Evolutionary conservation across 2,329 filamentous ascomycete species (phyloP).

Genomic region (Clonostachys chloroleuca): DNA sequence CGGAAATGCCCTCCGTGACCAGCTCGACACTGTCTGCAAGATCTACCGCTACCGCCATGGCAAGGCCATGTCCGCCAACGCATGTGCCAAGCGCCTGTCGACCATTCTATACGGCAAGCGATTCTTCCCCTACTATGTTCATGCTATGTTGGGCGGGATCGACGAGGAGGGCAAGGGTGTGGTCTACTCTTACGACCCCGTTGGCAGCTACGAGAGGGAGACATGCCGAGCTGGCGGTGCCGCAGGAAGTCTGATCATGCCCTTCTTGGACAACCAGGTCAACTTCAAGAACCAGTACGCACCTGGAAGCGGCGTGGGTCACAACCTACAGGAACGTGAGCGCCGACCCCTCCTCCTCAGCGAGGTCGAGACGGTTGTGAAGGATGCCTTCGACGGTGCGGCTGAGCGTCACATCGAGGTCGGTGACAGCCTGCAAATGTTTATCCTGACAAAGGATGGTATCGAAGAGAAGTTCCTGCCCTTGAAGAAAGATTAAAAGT

Average conservation of each 20-base stretch:
- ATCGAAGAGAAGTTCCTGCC: slow-evolving; percentile 81
- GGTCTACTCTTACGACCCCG: slow-evolving; percentile 95
- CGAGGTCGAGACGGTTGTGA: slow-evolving; percentile 81
- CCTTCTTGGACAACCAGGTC: slow-evolving; percentile 98
- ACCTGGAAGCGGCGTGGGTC: slow-evolving; percentile 78
- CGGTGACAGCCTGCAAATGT: slow-evolving; percentile 91
- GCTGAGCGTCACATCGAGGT: slow-evolving; percentile 99
- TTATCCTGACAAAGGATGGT: slow-evolving; percentile 84
- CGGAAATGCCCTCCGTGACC: slow-evolving; percentile 88
- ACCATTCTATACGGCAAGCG: slow-evolving; percentile 97
- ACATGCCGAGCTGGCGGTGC: slow-evolving; percentile 92
- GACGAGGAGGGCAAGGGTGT: slow-evolving; percentile 94
- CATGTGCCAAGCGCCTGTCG: slow-evolving; percentile 89
- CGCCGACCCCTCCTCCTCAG: slow-evolving; percentile 65
- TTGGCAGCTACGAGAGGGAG: slow-evolving; percentile 96
- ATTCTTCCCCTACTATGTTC: slow-evolving; percentile 98
- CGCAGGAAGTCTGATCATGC: slow-evolving; percentile 93
- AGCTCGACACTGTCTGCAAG: slow-evolving; percentile 91
- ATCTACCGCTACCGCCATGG: slow-evolving; percentile 99
- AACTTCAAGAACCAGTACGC: slow-evolving; percentile 99
- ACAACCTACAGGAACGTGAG: slow-evolving; percentile 70
- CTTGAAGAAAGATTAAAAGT: slow-evolving; percentile 79
- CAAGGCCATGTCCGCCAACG: slow-evolving; percentile 91
- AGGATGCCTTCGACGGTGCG: slow-evolving; percentile 96
- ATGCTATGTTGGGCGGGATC: slow-evolving; percentile 88